A percentile compares a stretch with the other conserved stretches of the same genome.
phyloP scores from a whole-genome alignment of 108 stramenopile species.

The Cyclotella atomus region DNA sequence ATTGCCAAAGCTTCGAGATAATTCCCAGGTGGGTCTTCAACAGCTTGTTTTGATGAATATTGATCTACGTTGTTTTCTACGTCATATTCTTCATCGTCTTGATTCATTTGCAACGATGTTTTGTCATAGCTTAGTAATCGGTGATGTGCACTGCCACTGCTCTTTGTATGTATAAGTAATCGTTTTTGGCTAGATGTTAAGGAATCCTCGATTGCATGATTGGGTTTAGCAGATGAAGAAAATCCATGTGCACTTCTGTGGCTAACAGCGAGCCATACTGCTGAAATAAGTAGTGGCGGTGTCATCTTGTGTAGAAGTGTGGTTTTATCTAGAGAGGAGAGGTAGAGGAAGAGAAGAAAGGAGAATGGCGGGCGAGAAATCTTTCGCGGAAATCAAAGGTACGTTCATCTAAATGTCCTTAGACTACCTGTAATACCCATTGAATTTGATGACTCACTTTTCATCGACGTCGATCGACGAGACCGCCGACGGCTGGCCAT shows the following conservation, averaged over 20 bases:
- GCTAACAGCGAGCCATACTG: not conserved
- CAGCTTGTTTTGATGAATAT: not conserved
- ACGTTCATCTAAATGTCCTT: not conserved
- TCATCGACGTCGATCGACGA: too few relatives aligned
- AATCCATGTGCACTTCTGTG: not conserved
- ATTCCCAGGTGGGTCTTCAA: slow-evolving; percentile 12
- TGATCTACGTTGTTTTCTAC: not conserved
- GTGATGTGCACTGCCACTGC: too few relatives aligned
- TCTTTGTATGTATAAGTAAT: too few relatives aligned
- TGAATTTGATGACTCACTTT: not conserved
- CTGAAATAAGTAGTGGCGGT: not conserved
- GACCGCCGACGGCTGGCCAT: too few relatives aligned
- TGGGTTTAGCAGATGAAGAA: not conserved
- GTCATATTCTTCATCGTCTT: not conserved
- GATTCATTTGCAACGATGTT: not conserved
- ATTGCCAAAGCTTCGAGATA: slow-evolving; percentile 20
- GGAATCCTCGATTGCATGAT: not conserved
- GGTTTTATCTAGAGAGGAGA: too few relatives aligned
- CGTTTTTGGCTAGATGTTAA: not conserved
- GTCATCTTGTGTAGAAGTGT: not conserved
- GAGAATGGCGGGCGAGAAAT: not conserved
- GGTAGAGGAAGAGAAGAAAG: too few relatives aligned
- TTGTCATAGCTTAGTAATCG: not conserved
- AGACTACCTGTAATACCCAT: not conserved
- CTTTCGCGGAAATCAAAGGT: not conserved